Evolutionary conservation across 225 moss, liverwort and hornwort species (phyloP), one percentile per base, ranked within the genome.

Genomic region (Antitrichia curtipendula): DNA sequence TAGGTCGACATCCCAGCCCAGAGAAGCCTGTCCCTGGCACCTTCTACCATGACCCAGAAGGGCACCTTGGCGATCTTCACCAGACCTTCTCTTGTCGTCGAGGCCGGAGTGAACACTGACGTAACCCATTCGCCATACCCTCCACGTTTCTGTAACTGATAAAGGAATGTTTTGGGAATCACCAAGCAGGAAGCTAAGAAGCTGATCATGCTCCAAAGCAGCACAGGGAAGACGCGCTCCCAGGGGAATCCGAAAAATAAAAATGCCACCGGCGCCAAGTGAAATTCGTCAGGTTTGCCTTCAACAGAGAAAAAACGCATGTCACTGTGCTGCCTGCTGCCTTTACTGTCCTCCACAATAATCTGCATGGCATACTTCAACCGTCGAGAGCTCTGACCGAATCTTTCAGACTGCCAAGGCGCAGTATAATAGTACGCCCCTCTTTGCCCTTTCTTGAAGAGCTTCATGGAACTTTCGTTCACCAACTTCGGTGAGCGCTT

Each of bases 41-140:
- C 96, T 92, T 97, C 97, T 47, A 98, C 54, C 86, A 96, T 83
- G 61, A 93, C 96, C 97, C 96, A 98, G 22, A 91, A 72, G 38
- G 98, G 98, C 76, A 97, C 84, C 86, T 92, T 92, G 22, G 91
- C 45, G 81, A 91, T 29, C 80, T 92, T 95, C 69, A 87, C 83
- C 68, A 98, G 75, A 20, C 73, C 87, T 84, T 85, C 92, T 57
- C 70, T 70, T 29, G 38, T 49, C 61, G 91, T 90, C 29, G 87
- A 82, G 31, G 93, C 64, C 5, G 94, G 95, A 65, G 91, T 86
- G 73, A 97, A 96, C 40, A 98, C 89, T 13, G 94, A 95, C 54
- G 86, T 60, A 18, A 89, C 85, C 96, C 95, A 98, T 29, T 64
- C 88, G 54, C 95, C 94, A 76, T 97, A 97, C 57, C 83, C 82